Base-by-base conservation (phyloP, 2,329 filamentous ascomycete species). In the Clarireedia hainanense region DNA sequence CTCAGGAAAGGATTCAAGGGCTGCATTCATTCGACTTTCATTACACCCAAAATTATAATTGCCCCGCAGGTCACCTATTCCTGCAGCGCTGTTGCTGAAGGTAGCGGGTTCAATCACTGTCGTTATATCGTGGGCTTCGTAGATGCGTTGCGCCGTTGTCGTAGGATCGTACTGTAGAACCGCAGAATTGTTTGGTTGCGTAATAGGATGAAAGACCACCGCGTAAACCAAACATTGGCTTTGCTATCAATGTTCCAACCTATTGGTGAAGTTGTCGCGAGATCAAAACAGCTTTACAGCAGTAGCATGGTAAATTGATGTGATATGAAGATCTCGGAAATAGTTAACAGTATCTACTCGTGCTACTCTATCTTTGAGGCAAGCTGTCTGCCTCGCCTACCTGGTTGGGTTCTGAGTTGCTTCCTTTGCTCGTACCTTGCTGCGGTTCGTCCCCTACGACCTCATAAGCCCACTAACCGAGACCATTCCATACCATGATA, bases 1-100 rank as follows among this genome's bases (percentile, higher is more conserved):
- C 89, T 86, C 74, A 99, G 81, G 76, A 96, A 97, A 73, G 94
- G 94, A 76, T 99, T 99, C 85, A 97, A 81, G 78, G 94, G 90
- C 86, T 91, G 91, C 91, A 96, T 96, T 84, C 86, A 87, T 78
- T 74, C 75, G 62, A 68, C 66, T 67, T 66, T 65, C 65, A 65
- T 60, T 59, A 62, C 59, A 58, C 57, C 58, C 57, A 64, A 57
- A 50, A 58, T 64, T 54, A 49, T 53, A 57, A 62, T 62, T 60
- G 57, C 61, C 63, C 58, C 57, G 55, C 59, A 63, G 57, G 59
- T 58, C 56, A 54, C 57, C 57, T 60, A 58, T 62, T 58, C 62
- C 39, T 60, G 58, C 57, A 59, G 63, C 52, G 59, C 43, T 23
- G 20, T 15, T 54, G 23, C 12, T 17, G 20, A 24, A 54, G 26